Evolutionary conservation across 2,329 filamentous ascomycete species (phyloP).

Genomic region (Ceratocystis diversiconidia): DNA sequence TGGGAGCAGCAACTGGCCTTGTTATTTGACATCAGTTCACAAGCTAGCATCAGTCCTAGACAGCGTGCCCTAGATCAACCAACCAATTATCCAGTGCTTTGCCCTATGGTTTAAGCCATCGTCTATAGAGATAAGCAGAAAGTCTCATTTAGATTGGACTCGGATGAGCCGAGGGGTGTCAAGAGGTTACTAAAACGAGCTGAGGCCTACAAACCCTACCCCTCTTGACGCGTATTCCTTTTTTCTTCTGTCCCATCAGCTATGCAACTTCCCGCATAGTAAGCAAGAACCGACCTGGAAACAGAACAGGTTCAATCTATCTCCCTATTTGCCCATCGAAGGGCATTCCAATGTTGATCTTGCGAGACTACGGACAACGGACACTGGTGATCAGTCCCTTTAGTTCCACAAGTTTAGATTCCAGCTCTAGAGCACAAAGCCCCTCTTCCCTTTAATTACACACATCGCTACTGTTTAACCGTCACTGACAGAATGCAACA

Average conservation of each 20-base stretch:
- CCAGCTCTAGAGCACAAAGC: neutral
- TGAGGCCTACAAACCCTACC: neutral
- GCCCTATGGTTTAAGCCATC: too few relatives aligned
- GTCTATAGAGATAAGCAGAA: neutral
- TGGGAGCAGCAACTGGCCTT: too few relatives aligned
- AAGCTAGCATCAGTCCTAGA: too few relatives aligned
- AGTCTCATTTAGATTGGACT: neutral
- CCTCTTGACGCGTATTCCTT: neutral
- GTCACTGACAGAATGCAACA: neutral
- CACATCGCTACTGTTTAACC: neutral
- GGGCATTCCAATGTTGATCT: neutral
- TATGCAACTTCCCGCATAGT: neutral
- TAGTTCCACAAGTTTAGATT: conserved; percentile 4
- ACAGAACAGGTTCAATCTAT: neutral
- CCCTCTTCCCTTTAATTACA: neutral
- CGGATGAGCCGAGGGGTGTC: neutral
- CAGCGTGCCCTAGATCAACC: too few relatives aligned
- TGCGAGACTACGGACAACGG: neutral
- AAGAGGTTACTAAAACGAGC: neutral
- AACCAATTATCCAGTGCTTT: too few relatives aligned
- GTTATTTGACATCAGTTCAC: too few relatives aligned
- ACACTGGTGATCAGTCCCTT: neutral
- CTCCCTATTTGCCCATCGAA: neutral
- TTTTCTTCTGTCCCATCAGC: neutral
- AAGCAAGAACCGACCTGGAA: neutral